Percentiles rank a stretch among this genome's conserved stretches.
These are phyloP conservation scores for Phytophthora megakarya DNA, from an alignment of 352 stramenopile genomes.

Conservation along the genomic window DNA sequence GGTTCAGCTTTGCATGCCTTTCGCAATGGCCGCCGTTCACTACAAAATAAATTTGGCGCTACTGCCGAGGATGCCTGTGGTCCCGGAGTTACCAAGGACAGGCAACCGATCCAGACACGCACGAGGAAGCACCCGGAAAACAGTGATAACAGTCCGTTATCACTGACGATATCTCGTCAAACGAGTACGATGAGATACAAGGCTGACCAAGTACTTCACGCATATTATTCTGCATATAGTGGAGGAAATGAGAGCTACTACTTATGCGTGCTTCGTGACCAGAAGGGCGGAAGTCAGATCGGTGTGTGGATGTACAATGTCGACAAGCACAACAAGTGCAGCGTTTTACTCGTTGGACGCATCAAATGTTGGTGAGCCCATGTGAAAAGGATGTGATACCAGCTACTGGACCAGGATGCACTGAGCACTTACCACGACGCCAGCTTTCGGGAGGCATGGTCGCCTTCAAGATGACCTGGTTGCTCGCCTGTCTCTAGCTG, in stretches of 20 bases:
- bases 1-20: constrained; percentile 16
- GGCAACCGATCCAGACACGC: constrained; percentile 1
- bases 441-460: neutral
- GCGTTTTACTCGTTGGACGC: neutral
- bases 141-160: constrained; percentile 1
- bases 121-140: constrained; percentile 14
- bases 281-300: neutral
- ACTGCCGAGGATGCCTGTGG: constrained; percentile 16
- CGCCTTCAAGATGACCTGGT: constrained; percentile 1
- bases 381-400: constrained; percentile 5
- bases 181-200: neutral
- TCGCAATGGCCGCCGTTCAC: constrained; percentile 6
- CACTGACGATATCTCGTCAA: too few relatives aligned
- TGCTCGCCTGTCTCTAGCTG: constrained; percentile 5
- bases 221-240: constrained; percentile 7
- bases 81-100: constrained; percentile 9
- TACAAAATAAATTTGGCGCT: constrained; percentile 7
- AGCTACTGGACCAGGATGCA: constrained; percentile 11
- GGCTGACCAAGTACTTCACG: neutral
- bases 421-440: neutral
- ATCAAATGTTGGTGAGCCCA: constrained; percentile 1
- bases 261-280: constrained; percentile 3
- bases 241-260: constrained; percentile 17
- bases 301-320: too few relatives aligned
- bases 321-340: neutral